Base-by-base conservation (phyloP, 2,329 filamentous ascomycete genomes). In the Pseudogymnoascus sp. region DNA sequence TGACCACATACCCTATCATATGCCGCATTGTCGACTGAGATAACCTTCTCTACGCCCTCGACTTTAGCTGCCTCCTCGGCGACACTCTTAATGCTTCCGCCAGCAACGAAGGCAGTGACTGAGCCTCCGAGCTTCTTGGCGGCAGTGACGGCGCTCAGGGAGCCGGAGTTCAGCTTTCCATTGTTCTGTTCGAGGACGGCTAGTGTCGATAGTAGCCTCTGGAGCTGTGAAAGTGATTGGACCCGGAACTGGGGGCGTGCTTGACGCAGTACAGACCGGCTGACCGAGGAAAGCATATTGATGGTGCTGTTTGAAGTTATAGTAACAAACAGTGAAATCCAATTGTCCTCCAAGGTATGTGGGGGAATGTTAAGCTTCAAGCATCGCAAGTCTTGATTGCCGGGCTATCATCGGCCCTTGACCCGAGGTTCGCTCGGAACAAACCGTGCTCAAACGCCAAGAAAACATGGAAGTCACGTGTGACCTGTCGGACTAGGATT, bases 181-280 rank as follows among this genome's bases (percentile, higher is more conserved):
- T 96, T 89, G 71, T 88, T 86, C 77, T 97, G 94, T 78, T 99
- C 94, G 65, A 99, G 84, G 61, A 99, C 80, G 52, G 93, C 93
- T 63, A 99, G 83, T 37, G 92, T 94, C 60, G 92, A 97, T 64
- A 95, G 82, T 65, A 96, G 80, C 70, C 89, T 84, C 69, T 82
- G 81, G 67, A 88, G 77, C 65, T 83, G 80, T 63, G 84, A 85
- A 74, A 71, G 63, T 11, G 71, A 72, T 11, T 69, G 65, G 64
- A 71, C 63, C 62, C 75, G 74, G 64, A 83, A 74, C 72, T 80
- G 80, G 55, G 65, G 69, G n/a, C 71, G 68, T 59, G 66, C 68
- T 61, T 71, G 71, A 63, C 69, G 70, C 62, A 72, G 49, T 37
- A 69, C 67, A 55, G 69, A 68, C 41, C 64, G 61, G 21, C 70